Conservation (phyloP, 2,329 filamentous ascomycete genomes). For the Fusarium albosuccineum region DNA sequence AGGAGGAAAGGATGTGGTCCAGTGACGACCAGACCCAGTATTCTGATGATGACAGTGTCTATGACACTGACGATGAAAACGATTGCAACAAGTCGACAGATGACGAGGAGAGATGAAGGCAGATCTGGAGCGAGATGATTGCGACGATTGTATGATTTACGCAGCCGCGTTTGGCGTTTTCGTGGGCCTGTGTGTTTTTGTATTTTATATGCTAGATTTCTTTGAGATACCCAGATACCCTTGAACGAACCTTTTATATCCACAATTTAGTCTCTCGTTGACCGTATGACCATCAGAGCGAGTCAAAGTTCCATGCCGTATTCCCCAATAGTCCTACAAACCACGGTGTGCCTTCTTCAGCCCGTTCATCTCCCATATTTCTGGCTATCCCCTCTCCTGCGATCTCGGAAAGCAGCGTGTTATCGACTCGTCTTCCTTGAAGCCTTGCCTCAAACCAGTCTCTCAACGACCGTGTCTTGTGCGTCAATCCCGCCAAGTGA, state of each 20-base stretch:
- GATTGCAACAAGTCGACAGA: not conserved
- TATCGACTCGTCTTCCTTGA: slow-evolving; percentile 23
- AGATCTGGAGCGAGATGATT: not conserved
- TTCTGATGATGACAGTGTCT: slow-evolving; percentile 11
- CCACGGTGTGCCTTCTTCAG: slow-evolving; percentile 24
- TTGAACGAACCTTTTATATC: not conserved
- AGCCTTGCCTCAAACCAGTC: slow-evolving; percentile 49
- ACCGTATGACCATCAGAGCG: not conserved
- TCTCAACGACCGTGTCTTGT: slow-evolving; percentile 47
- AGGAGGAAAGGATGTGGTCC: slow-evolving; percentile 10
- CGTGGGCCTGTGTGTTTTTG: slow-evolving; percentile 1
- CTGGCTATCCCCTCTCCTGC: not conserved
- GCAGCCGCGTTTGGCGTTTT: slow-evolving; percentile 6
- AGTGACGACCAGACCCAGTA: slow-evolving; percentile 14
- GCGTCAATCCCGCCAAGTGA: slow-evolving; percentile 37
- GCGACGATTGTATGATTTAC: slow-evolving; percentile 12
- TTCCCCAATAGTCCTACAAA: slow-evolving; percentile 43
- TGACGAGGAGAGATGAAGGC: slow-evolving; percentile 4
- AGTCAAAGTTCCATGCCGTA: slow-evolving; percentile 40
- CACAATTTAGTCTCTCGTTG: too few species aligned
- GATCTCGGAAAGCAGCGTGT: not conserved
- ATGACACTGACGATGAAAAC: slow-evolving; percentile 14
- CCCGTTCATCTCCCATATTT: not conserved
- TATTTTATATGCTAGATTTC: not conserved
- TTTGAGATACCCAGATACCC: slow-evolving; percentile 28